phyloP scores from a whole-genome alignment of 2,329 filamentous ascomycete genomes.

The Penicillium sp. region DNA sequence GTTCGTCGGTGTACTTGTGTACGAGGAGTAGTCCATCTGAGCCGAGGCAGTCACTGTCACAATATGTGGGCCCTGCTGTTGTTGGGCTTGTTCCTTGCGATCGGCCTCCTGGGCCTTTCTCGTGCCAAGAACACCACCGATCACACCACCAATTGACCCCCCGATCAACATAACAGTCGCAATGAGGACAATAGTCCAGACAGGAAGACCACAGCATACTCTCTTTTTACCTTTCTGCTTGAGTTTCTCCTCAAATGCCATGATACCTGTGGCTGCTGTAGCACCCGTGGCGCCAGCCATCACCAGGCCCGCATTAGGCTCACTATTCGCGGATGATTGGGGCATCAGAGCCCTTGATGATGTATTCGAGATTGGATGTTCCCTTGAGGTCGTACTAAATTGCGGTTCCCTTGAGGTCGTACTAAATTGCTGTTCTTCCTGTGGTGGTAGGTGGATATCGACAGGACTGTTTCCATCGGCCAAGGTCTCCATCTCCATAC shows the following conservation, averaged over 20 bases:
- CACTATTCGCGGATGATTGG: slow-evolving; percentile 18
- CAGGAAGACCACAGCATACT: slow-evolving; percentile 52
- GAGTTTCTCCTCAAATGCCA: slow-evolving; percentile 46
- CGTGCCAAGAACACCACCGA: slow-evolving; percentile 54
- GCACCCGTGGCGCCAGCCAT: neutral
- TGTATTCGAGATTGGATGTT: slow-evolving; percentile 30
- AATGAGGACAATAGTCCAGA: slow-evolving; percentile 52
- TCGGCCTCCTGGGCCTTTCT: slow-evolving; percentile 35
- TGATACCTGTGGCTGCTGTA: slow-evolving; percentile 32
- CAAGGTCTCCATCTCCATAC: slow-evolving; percentile 28
- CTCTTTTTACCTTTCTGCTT: slow-evolving; percentile 44
- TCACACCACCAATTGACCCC: slow-evolving; percentile 53
- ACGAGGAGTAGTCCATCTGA: slow-evolving; percentile 52
- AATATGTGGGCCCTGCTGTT: slow-evolving; percentile 28
- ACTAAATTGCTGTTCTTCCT: slow-evolving; percentile 52
- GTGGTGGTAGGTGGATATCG: slow-evolving; percentile 40
- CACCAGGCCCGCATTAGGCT: slow-evolving; percentile 12
- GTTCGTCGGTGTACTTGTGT: slow-evolving; percentile 46
- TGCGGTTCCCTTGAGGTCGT: slow-evolving; percentile 44
- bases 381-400: slow-evolving; percentile 38
- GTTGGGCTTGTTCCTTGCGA: slow-evolving; percentile 19
- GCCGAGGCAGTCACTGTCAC: slow-evolving; percentile 51
- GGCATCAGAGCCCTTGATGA: slow-evolving; percentile 31
- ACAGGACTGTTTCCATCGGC: slow-evolving; percentile 7
- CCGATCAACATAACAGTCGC: slow-evolving; percentile 49